A percentile compares a stretch with the other conserved stretches of the same genome.
Conservation (phyloP, 2,329 filamentous ascomycete species). For the Cyclaneusma minus region DNA sequence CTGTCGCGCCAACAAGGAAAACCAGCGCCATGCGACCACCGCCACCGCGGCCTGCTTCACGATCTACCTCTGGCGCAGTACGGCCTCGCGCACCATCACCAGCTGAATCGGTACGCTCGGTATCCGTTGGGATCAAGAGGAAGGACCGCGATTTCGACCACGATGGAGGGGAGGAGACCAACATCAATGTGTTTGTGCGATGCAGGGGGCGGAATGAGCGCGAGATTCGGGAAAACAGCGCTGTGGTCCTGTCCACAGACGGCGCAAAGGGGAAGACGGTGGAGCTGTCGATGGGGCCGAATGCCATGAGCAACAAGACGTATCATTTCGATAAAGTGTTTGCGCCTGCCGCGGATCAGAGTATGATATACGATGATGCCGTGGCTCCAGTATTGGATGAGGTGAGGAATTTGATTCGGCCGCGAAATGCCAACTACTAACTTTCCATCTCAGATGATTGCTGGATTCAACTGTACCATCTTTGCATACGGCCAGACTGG, state of each 20-base stretch:
- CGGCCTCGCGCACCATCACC: constrained; percentile 40
- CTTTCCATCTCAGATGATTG: constrained; percentile 53
- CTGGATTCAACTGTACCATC: constrained; percentile 94
- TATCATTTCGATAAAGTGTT: constrained; percentile 98
- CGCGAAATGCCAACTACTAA: constrained; percentile 5
- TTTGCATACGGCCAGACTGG: constrained; percentile 98
- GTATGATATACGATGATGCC: constrained; percentile 88
- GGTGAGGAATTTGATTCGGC: constrained; percentile 32
- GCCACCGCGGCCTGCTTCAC: constrained; percentile 24
- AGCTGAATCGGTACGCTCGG: constrained; percentile 50
- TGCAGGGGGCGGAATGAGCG: constrained; percentile 87
- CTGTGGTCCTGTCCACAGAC: constrained; percentile 76
- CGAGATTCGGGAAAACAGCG: constrained; percentile 87
- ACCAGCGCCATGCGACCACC: constrained; percentile 32
- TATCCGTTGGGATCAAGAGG: constrained; percentile 50
- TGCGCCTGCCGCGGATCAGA: constrained; percentile 84
- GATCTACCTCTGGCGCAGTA: constrained; percentile 11
- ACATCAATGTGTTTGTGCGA: constrained; percentile 93
- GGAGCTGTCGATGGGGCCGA: constrained; percentile 83
- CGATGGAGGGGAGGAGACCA: constrained; percentile 65
- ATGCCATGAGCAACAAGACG: constrained; percentile 84
- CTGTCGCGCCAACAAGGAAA: constrained; percentile 29
- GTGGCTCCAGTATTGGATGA: constrained; percentile 87
- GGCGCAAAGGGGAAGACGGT: constrained; percentile 76
- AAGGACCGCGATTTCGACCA: constrained; percentile 76